Percentiles rank a stretch among this genome's conserved stretches.
Conservation (phyloP, 768 basidiomycete genomes). For the Boletus sensibilis region DNA sequence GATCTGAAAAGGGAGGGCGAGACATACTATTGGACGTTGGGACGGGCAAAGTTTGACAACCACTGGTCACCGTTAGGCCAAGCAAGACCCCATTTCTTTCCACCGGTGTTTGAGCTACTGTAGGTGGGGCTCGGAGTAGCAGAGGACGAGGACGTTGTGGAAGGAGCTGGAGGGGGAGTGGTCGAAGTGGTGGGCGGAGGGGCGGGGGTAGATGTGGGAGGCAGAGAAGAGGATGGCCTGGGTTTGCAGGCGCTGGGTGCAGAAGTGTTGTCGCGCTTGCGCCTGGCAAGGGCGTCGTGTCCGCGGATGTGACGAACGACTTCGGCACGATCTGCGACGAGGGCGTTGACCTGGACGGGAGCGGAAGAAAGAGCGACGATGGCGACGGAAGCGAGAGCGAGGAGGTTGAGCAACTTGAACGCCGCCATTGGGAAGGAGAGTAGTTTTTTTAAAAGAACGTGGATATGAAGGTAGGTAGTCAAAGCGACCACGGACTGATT, state of each 20-base stretch:
- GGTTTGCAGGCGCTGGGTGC: slow-evolving; percentile 50
- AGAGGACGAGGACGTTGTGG: slow-evolving; percentile 20
- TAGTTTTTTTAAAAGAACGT: slow-evolving; percentile 9
- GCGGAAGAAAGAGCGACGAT: slow-evolving; percentile 52
- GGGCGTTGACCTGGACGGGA: slow-evolving; percentile 49
- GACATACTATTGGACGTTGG: slow-evolving; percentile 44
- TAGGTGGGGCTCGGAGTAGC: slow-evolving; percentile 19
- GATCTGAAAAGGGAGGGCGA: background rate
- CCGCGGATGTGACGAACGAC: slow-evolving; percentile 46
- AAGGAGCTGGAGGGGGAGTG: background rate
- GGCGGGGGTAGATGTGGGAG: slow-evolving; percentile 9
- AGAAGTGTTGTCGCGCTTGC: slow-evolving; percentile 41
- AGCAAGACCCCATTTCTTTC: slow-evolving; percentile 58
- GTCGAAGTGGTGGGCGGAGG: background rate
- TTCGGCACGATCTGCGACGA: slow-evolving; percentile 41
- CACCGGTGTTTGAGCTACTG: background rate
- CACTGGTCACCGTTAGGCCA: slow-evolving; percentile 62
- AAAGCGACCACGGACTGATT: background rate
- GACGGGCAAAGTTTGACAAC: slow-evolving; percentile 47
- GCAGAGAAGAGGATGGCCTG: slow-evolving; percentile 36
- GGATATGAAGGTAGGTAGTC: background rate
- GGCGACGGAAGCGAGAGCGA: slow-evolving; percentile 59
- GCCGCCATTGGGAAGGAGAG: slow-evolving; percentile 40
- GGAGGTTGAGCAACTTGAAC: slow-evolving; percentile 52
- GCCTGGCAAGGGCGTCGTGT: slow-evolving; percentile 49